phyloP scores from a whole-genome alignment of 2,329 filamentous ascomycete species.

The Aspergillus glaucus region DNA sequence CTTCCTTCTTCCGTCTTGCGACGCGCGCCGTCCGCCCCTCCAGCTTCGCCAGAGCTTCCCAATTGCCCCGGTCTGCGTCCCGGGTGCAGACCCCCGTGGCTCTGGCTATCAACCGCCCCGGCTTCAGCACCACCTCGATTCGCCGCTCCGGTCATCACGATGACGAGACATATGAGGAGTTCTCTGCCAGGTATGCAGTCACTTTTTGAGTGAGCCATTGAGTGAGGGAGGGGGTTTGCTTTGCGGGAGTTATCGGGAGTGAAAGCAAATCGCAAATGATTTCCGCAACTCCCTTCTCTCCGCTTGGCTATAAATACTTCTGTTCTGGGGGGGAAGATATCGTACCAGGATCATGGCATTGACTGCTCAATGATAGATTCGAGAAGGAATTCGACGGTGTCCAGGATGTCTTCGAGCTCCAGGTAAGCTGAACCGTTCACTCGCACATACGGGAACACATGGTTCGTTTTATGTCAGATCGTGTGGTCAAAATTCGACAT shows the following conservation, averaged over 20 bases:
- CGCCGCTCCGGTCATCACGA: slow-evolving; percentile 59
- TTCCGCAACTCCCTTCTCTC: not conserved
- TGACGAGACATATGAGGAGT: slow-evolving; percentile 99
- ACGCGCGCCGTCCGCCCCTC: slow-evolving; percentile 56
- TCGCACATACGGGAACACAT: slow-evolving; percentile 7
- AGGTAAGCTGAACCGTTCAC: slow-evolving; percentile 57
- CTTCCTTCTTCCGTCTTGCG: slow-evolving; percentile 64
- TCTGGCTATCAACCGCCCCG: slow-evolving; percentile 54
- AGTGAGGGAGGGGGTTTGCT: not conserved
- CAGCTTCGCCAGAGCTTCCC: slow-evolving; percentile 59
- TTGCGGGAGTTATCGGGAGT: slow-evolving; percentile 7
- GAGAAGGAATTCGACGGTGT: slow-evolving; percentile 98
- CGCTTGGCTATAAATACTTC: not conserved
- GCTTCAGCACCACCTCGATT: slow-evolving; percentile 51
- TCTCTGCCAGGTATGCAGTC: slow-evolving; percentile 77
- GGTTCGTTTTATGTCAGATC: not conserved
- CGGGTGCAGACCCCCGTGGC: slow-evolving; percentile 52
- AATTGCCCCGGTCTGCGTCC: slow-evolving; percentile 46
- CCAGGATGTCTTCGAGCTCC: slow-evolving; percentile 98
- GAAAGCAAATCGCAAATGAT: slow-evolving; percentile 10
- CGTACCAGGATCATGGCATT: not conserved
- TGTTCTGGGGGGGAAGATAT: not conserved
- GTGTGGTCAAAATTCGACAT: not conserved
- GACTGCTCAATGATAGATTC: slow-evolving; percentile 57
- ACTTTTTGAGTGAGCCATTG: slow-evolving; percentile 18